phyloP scores from a whole-genome alignment of 2,329 filamentous ascomycete species.

The Colletotrichum australisinense region DNA sequence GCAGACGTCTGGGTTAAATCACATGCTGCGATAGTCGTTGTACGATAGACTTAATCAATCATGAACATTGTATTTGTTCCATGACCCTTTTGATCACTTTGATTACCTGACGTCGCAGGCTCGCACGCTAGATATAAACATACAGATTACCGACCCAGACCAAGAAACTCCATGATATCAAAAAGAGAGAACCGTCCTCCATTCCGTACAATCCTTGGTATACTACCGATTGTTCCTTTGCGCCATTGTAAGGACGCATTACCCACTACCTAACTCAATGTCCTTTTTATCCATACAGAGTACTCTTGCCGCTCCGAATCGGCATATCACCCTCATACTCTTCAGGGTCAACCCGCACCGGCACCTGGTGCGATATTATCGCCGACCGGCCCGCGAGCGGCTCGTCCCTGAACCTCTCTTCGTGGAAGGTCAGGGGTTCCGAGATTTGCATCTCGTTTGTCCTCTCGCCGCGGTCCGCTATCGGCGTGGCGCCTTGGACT shows the following conservation, averaged over 20 bases:
- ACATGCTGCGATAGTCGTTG: neutral
- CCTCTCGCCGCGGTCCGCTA: slow-evolving; percentile 38
- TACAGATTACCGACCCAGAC: neutral
- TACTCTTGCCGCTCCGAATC: slow-evolving; percentile 49
- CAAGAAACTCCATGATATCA: neutral
- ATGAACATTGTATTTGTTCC: slow-evolving; percentile 27
- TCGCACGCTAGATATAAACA: neutral
- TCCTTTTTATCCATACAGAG: slow-evolving; percentile 44
- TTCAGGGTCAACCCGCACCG: slow-evolving; percentile 10
- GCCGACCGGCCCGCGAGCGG: slow-evolving; percentile 34
- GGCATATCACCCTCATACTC: slow-evolving; percentile 43
- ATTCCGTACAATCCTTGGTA: no score
- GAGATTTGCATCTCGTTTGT: slow-evolving; percentile 43
- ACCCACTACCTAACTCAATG: no score
- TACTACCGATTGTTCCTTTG: no score
- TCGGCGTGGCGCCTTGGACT: slow-evolving; percentile 43
- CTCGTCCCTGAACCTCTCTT: slow-evolving; percentile 42
- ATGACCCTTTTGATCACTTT: slow-evolving; percentile 4
- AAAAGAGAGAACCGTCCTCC: neutral
- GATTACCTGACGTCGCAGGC: neutral
- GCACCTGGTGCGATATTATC: slow-evolving; percentile 7
- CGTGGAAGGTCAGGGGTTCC: slow-evolving; percentile 40
- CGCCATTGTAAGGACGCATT: neutral
- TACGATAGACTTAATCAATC: slow-evolving; percentile 23
- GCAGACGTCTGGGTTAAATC: slow-evolving; percentile 66